A percentile compares a stretch with the other conserved stretches of the same genome.
phyloP scores from a whole-genome alignment of 495 filamentous ascomycete species.

The Talaromyces adpressus region DNA sequence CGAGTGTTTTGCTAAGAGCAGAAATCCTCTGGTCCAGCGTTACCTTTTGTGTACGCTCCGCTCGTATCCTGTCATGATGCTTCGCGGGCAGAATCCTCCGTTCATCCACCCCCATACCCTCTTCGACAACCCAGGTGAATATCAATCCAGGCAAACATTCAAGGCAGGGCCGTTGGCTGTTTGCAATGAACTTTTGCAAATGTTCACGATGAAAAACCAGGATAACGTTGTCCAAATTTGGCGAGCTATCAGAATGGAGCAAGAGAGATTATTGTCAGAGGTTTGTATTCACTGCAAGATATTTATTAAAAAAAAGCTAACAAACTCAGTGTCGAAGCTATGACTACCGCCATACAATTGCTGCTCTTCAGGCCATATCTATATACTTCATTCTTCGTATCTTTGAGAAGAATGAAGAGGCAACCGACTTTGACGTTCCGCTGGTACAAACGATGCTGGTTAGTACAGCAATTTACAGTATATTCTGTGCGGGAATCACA shows the following conservation, averaged over 20 bases:
- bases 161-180: constrained; percentile 2
- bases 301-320: not conserved
- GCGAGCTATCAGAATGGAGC: constrained; percentile 2
- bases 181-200: constrained; percentile 1
- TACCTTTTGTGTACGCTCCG: not conserved
- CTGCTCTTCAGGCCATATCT: constrained; percentile 2
- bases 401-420: constrained; percentile 1
- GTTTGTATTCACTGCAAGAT: not conserved
- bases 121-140: not conserved
- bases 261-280: not conserved
- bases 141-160: too few relatives aligned
- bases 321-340: not conserved
- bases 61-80: constrained; percentile 6
- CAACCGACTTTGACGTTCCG: constrained; percentile 5
- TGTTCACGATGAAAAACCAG: not conserved
- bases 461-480: not conserved
- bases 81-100: constrained; percentile 3
- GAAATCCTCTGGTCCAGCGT: not conserved
- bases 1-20: not conserved
- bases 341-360: not conserved
- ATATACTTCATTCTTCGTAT: constrained; percentile 1
- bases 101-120: not conserved
- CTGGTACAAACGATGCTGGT: constrained; percentile 1
- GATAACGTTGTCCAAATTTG: constrained; percentile 5
- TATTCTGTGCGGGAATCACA: not conserved